Evolutionary conservation across 1,139 yeast species (phyloP).

Genomic region (Ogataea hybrid): DNA sequence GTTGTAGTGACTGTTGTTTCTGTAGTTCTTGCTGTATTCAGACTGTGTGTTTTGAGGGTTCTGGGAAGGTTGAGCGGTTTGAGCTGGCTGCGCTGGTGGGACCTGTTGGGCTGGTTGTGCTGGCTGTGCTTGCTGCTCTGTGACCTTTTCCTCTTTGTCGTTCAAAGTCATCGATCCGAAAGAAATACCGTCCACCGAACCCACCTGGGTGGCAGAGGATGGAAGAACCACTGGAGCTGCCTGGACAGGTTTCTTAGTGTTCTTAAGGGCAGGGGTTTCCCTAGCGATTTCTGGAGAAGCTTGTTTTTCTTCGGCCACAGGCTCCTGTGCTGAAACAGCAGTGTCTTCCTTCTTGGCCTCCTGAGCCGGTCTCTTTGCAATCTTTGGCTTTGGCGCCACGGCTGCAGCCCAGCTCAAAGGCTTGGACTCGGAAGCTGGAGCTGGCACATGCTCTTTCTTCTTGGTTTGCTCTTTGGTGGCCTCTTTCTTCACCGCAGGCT

Average conservation of each 20-base stretch:
- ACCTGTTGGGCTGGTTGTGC: not conserved
- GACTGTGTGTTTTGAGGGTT: constrained; percentile 11
- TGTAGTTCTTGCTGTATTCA: constrained; percentile 13
- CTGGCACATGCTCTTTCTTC: constrained; percentile 14
- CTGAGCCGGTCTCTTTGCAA: constrained; percentile 23
- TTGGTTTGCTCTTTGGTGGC: constrained; percentile 9
- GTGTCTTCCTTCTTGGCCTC: constrained; percentile 19
- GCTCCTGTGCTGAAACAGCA: constrained; percentile 13
- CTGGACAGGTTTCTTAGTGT: constrained; percentile 17
- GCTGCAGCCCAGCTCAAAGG: constrained; percentile 59
- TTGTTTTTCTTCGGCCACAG: constrained; percentile 13
- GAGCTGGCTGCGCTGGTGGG: not conserved
- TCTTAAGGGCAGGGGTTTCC: constrained; percentile 17
- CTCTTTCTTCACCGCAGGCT: constrained; percentile 4
- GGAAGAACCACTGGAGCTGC: constrained; percentile 67
- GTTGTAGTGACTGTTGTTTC: constrained; percentile 23
- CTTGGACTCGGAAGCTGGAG: constrained; percentile 26
- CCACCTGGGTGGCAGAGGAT: constrained; percentile 44
- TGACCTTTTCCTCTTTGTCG: constrained; percentile 40
- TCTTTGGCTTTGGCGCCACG: constrained; percentile 47
- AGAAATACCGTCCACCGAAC: constrained; percentile 63
- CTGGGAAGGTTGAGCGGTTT: not conserved
- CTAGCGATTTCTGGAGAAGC: constrained; percentile 8
- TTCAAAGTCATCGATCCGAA: constrained; percentile 62
- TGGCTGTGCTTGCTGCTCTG: constrained; percentile 5